Evolutionary conservation across 2,329 filamentous ascomycete species (phyloP).

Genomic region (Magnaporthiopsis poae): DNA sequence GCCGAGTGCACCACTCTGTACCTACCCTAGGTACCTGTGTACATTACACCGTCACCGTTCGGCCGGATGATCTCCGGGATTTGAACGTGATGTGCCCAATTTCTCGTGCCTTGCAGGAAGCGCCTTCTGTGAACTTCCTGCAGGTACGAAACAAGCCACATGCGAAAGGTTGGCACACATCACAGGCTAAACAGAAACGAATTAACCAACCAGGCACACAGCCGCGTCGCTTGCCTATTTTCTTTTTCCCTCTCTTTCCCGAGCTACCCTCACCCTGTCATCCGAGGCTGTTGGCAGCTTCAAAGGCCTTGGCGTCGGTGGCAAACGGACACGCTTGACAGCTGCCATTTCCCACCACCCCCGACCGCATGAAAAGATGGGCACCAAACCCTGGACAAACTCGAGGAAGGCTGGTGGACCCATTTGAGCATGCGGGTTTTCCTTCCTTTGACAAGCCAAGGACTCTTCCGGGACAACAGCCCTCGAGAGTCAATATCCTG

Average conservation of each 20-base stretch:
- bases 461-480: neutral
- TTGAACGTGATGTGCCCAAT: neutral
- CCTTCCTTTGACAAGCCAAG: neutral
- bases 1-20: neutral
- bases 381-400: neutral
- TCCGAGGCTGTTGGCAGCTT: too few species aligned
- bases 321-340: neutral
- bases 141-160: neutral
- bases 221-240: neutral
- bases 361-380: neutral
- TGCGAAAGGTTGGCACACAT: neutral
- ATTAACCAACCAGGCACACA: neutral
- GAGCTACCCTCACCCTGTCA: neutral
- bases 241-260: neutral
- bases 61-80: neutral
- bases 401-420: neutral
- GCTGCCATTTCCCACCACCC: neutral
- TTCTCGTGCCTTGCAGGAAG: neutral
- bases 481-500: neutral
- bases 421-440: neutral
- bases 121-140: neutral
- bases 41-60: neutral
- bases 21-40: too few species aligned
- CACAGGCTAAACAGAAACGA: neutral
- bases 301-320: neutral